Evolutionary conservation across 140 eudicot species (phyloP), one percentile per base, ranked within the genome.

Genomic region (Bidens hawaiensis): DNA sequence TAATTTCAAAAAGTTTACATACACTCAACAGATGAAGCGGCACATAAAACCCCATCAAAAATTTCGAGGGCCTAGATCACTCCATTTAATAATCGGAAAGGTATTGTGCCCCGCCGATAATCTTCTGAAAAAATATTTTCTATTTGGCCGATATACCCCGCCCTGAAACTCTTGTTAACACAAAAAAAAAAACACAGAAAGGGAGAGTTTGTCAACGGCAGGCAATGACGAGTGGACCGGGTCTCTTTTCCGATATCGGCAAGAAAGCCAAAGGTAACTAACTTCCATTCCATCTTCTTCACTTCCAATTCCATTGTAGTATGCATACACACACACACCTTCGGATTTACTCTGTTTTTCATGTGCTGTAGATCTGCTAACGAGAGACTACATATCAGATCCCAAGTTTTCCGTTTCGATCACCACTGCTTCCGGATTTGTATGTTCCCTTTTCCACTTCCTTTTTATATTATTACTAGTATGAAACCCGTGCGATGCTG

Each of bases 341-440:
- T 26, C 18, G 15, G 69, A 64, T 46, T 47, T 18, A 27, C 1
- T 4, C 42, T 42, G 10, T 15, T 64, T 28, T 46, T 15, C 18
- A 64, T 46, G 5, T 63, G 60, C 0, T 64, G 68, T 64, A 88
- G 96, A 88, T 88, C 94, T 88, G 84, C 77, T 88, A 42, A 85
- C 96, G 51, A 85, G 67, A 79, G 96, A 88, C 69, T 88, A 82
- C 72, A 62, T 82, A 23, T 82, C 87, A 54, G 94, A 88, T 78
- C 96, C 80, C 78, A 88, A 88, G 75, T 69, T 88, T 54, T 79
- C 96, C 9, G 65, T 88, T 62, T 82, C 90, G 57, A 82, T 87
- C 22, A 75, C 49, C 78, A 88, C 87, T 64, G 79, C 72, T 23
- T 34, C 87, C 52, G 96, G 96, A 48, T 83, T 88, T 86, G 93